Evolutionary conservation across 495 filamentous ascomycete genomes (phyloP).

Genomic region (Aspergillus asperescens): DNA sequence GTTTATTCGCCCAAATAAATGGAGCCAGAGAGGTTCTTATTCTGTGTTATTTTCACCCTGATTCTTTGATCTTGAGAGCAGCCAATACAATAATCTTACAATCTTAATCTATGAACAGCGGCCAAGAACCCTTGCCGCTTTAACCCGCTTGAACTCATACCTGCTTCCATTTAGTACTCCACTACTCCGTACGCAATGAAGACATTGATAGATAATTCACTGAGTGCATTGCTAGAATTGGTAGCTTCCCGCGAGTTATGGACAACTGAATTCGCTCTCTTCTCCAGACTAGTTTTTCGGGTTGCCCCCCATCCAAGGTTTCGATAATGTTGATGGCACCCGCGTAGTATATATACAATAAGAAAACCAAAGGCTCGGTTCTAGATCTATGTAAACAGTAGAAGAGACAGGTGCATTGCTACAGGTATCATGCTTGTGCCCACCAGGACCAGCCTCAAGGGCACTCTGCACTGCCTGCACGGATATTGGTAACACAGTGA

Average conservation of each 20-base stretch:
- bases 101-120: too few species aligned
- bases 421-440: constrained; percentile 8
- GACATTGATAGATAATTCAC: too few species aligned
- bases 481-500: too few species aligned
- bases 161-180: too few species aligned
- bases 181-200: too few species aligned
- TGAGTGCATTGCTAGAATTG: too few species aligned
- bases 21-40: neutral
- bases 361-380: neutral
- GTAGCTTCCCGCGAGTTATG: too few species aligned
- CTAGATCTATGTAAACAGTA: constrained; percentile 1
- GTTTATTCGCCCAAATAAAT: constrained; percentile 4
- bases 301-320: neutral
- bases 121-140: neutral
- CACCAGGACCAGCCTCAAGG: constrained; percentile 14
- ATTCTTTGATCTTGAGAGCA: too few species aligned
- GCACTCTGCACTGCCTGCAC: neutral
- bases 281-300: too few species aligned
- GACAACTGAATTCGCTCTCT: too few species aligned
- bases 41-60: neutral
- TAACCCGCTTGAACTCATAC: too few species aligned
- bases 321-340: neutral
- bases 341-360: neutral
- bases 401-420: constrained; percentile 6
- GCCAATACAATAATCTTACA: too few species aligned